phyloP scores from a whole-genome alignment of 495 filamentous ascomycete species.

The Penicillium manginii region DNA sequence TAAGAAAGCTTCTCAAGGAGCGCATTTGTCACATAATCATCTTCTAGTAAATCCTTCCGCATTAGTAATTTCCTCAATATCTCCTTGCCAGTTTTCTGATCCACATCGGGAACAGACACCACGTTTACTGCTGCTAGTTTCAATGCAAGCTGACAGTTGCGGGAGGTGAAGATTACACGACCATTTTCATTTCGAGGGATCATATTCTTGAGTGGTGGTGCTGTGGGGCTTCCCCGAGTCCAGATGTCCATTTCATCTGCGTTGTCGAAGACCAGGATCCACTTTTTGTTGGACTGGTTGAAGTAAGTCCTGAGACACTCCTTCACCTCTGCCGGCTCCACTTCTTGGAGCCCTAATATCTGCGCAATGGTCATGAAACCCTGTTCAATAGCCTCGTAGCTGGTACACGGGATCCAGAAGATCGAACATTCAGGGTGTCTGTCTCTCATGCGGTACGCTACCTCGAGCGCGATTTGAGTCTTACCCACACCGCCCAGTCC shows the following conservation, averaged over 20 bases:
- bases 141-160: too few relatives aligned
- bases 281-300: too few relatives aligned
- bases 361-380: slow-evolving; percentile 46
- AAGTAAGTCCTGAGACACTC: too few relatives aligned
- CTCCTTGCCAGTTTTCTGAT: too few relatives aligned
- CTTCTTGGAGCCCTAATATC: too few relatives aligned
- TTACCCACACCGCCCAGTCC: slow-evolving; percentile 57
- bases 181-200: slow-evolving; percentile 36
- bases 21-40: slow-evolving; percentile 12
- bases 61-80: slow-evolving; percentile 32
- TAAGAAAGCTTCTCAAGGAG: slow-evolving; percentile 34
- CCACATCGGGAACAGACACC: too few relatives aligned
- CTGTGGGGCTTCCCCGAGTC: background rate
- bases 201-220: slow-evolving; percentile 16
- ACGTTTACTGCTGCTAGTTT: too few relatives aligned
- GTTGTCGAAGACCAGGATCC: slow-evolving; percentile 49
- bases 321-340: too few relatives aligned
- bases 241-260: slow-evolving; percentile 42
- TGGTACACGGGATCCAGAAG: slow-evolving; percentile 53
- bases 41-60: slow-evolving; percentile 20
- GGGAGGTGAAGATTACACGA: slow-evolving; percentile 23
- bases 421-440: slow-evolving; percentile 44
- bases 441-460: slow-evolving; percentile 45
- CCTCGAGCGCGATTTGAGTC: slow-evolving; percentile 54
- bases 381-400: slow-evolving; percentile 45